These are phyloP conservation scores for Myotisia sp. DNA, from an alignment of 2,329 filamentous ascomycete species.

Conservation along the genomic window DNA sequence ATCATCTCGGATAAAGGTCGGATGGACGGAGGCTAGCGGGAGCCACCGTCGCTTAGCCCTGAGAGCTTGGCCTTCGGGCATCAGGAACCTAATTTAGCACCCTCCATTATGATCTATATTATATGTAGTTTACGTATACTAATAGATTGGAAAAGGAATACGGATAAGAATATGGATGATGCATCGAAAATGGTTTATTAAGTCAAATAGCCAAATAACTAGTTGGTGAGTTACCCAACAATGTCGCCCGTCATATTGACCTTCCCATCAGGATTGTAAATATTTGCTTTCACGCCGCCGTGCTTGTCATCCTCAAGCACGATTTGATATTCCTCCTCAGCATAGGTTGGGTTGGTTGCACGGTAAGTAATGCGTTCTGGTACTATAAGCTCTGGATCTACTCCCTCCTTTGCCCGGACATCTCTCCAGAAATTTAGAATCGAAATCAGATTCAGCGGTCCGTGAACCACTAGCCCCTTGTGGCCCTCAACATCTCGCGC, in stretches of 20 bases:
- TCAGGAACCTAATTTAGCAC: too few relatives aligned
- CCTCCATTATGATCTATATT: too few relatives aligned
- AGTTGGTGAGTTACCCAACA: background rate
- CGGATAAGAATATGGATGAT: too few relatives aligned
- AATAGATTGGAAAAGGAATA: too few relatives aligned
- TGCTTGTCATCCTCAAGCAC: constrained; percentile 26
- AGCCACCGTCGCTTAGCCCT: too few relatives aligned
- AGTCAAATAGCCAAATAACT: too few relatives aligned
- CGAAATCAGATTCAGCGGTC: constrained; percentile 30
- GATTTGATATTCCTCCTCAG: constrained; percentile 34
- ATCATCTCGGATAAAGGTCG: too few relatives aligned
- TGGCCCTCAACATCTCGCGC: constrained; percentile 31
- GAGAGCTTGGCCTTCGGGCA: too few relatives aligned
- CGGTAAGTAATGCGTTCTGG: constrained; percentile 35
- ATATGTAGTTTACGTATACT: too few relatives aligned
- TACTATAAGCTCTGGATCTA: constrained; percentile 16
- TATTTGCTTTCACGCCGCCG: constrained; percentile 19
- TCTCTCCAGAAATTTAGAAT: constrained; percentile 34
- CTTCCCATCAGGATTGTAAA: constrained; percentile 19
- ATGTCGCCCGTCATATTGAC: constrained; percentile 30
- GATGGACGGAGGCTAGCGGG: too few relatives aligned
- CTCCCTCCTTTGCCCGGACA: constrained; percentile 14
- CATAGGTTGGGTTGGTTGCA: constrained; percentile 38
- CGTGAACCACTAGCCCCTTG: constrained; percentile 30
- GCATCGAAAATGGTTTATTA: too few relatives aligned